Evolutionary conservation across 2,329 filamentous ascomycete species (phyloP).

Genomic region (Aspergillus oerlinghausenensis): DNA sequence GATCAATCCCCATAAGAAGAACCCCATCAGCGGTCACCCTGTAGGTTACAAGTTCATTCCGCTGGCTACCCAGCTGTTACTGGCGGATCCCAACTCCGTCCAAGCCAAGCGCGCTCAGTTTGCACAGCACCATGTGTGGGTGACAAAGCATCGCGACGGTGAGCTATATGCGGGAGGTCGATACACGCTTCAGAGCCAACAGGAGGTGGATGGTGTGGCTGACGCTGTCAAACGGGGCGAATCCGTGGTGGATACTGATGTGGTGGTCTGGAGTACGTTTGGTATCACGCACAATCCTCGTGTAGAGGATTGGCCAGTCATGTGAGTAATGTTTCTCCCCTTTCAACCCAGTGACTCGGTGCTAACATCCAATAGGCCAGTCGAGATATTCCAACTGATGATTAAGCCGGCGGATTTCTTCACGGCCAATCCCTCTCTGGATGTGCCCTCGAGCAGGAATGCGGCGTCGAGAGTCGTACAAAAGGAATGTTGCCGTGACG

Average conservation of each 20-base stretch:
- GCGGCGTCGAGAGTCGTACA: slow-evolving; percentile 26
- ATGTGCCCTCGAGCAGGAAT: slow-evolving; percentile 46
- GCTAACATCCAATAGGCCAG: slow-evolving; percentile 24
- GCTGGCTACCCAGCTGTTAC: slow-evolving; percentile 53
- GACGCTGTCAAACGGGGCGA: slow-evolving; percentile 31
- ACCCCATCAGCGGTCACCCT: slow-evolving; percentile 50
- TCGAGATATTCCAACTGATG: slow-evolving; percentile 36
- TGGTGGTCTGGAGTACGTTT: slow-evolving; percentile 43
- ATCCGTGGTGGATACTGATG: slow-evolving; percentile 36
- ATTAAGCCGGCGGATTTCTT: slow-evolving; percentile 53
- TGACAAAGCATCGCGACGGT: slow-evolving; percentile 49
- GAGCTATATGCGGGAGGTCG: slow-evolving; percentile 52
- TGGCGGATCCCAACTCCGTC: slow-evolving; percentile 51
- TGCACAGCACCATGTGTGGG: slow-evolving; percentile 53
- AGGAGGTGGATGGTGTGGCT: slow-evolving; percentile 33
- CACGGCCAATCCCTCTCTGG: slow-evolving; percentile 48
- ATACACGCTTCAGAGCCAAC: slow-evolving; percentile 50
- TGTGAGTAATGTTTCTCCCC: slow-evolving; percentile 23
- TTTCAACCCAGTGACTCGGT: neutral
- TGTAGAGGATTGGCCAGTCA: slow-evolving; percentile 43
- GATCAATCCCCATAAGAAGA: slow-evolving; percentile 49
- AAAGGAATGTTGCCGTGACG: slow-evolving; percentile 29
- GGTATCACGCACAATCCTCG: slow-evolving; percentile 44
- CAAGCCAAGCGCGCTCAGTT: slow-evolving; percentile 52
- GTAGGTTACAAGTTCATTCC: slow-evolving; percentile 55